Conservation (phyloP, 2,329 filamentous ascomycete species). For the Thielaviopsis punctulata region DNA sequence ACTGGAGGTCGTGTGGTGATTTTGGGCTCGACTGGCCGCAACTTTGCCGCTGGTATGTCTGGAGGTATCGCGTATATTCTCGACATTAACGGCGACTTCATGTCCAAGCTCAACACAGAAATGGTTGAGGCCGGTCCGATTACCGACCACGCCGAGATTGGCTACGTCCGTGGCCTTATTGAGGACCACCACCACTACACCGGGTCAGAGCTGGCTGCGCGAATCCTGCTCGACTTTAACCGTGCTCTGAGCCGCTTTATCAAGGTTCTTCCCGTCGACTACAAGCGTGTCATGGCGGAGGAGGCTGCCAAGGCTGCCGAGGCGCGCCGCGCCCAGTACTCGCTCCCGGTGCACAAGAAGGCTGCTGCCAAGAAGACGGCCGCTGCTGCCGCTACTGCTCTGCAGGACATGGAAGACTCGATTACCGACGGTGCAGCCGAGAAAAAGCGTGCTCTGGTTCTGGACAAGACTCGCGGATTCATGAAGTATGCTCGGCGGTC, state of each 20-base stretch:
- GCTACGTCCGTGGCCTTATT: constrained; percentile 75
- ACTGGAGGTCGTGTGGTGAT: constrained; percentile 82
- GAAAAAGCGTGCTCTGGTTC: constrained; percentile 71
- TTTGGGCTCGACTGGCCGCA: constrained; percentile 77
- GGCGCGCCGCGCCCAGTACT: constrained; percentile 69
- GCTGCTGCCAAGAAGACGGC: constrained; percentile 20
- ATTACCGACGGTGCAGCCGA: constrained; percentile 78
- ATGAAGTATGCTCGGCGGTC: constrained; percentile 90
- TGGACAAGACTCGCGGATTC: constrained; percentile 96
- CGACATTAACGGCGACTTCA: constrained; percentile 77
- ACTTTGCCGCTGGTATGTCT: constrained; percentile 97
- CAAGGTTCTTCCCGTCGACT: constrained; percentile 86
- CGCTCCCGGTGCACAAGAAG: constrained; percentile 59
- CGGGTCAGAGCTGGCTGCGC: constrained; percentile 82
- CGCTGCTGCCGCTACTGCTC: constrained; percentile 41
- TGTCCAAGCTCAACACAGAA: constrained; percentile 86
- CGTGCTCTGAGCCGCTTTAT: constrained; percentile 78
- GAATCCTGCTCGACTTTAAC: constrained; percentile 88
- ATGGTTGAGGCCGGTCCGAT: constrained; percentile 85
- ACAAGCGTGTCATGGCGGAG: constrained; percentile 81
- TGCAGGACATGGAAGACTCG: constrained; percentile 80
- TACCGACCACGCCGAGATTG: constrained; percentile 75
- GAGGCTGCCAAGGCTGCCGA: constrained; percentile 73
- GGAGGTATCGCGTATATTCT: constrained; percentile 92
- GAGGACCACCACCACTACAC: constrained; percentile 98